Evolutionary conservation across 176 grass and related monocot genomes (phyloP), one percentile per base, ranked within the genome.

Genomic region (Juncus inflexus): DNA sequence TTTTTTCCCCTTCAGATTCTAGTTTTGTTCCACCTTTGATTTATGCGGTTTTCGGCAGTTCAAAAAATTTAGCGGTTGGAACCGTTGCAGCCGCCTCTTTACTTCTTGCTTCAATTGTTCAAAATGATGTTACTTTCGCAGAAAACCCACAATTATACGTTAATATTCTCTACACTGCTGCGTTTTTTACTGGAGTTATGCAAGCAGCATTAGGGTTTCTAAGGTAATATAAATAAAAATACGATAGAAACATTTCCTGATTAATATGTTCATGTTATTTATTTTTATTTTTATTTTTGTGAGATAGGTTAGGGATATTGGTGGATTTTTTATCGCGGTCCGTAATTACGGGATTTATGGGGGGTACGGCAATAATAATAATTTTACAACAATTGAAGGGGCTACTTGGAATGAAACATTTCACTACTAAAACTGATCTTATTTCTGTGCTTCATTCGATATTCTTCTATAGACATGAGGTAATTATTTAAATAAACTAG

Each of bases 351-450:
- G 87, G 92, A 4, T 97, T 97, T 79, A 97, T 97, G 92, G 85
- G 92, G 52, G 92, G 92, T 37, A 97, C 92, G 35, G 87, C 92
- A 8, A 81, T 55, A 35, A 91, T 97, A 67, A 90, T 97, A 75
- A 89, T 97, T 50, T 38, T 97, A 82, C 92, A 91, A 80, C 92
- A 97, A 76, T 66, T 97, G 74, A 97, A 97, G 71, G 92, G 92
- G 3, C 39, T 97, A 39, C 87, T 97, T 6, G 92, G 92, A 76
- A 59, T 97, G 80, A 77, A 76, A 11, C 83, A 97, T 60, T 91
- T 97, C 85, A 91, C 92, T 42, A 5, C 82, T 50, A 97, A 97
- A 69, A 97, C 92, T 1, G 88, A 97, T 66, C 0, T 97, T 38
- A 42, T 97, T 63, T 91, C 92, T 58, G 88, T 97, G n/a, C 5